Evolutionary conservation across 2,329 filamentous ascomycete species (phyloP).

Genomic region (Beauveria scarabaeidicola): DNA sequence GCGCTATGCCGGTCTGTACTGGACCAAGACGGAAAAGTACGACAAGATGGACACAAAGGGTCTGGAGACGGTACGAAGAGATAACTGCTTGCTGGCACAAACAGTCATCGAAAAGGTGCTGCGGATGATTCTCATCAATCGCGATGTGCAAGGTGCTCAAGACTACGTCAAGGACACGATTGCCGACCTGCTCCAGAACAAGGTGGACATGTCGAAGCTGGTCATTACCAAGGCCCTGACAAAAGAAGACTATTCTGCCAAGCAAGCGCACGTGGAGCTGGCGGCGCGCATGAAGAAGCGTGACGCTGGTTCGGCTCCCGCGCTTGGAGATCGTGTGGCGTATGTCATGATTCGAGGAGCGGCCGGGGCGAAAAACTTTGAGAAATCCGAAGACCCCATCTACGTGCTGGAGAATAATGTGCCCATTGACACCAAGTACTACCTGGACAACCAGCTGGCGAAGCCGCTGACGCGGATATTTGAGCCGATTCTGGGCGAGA

Average conservation of each 20-base stretch:
- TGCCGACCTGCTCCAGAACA: slow-evolving; percentile 90
- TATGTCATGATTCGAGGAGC: slow-evolving; percentile 97
- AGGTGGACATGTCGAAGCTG: slow-evolving; percentile 96
- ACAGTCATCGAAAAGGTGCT: slow-evolving; percentile 96
- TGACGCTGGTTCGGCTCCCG: slow-evolving; percentile 87
- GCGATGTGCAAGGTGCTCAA: slow-evolving; percentile 82
- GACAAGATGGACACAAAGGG: slow-evolving; percentile 99
- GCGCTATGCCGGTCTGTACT: slow-evolving; percentile 94
- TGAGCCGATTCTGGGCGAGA: slow-evolving; percentile 92
- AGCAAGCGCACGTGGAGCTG: slow-evolving; percentile 93
- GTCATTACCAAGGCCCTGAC: slow-evolving; percentile 97
- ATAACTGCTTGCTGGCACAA: slow-evolving; percentile 92
- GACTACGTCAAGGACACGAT: slow-evolving; percentile 98
- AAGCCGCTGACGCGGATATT: slow-evolving; percentile 94
- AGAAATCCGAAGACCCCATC: slow-evolving; percentile 93
- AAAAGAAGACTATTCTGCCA: slow-evolving; percentile 80
- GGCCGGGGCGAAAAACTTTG: slow-evolving; percentile 86
- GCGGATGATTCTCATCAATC: slow-evolving; percentile 90
- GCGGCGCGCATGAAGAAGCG: slow-evolving; percentile 96
- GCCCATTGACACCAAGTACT: slow-evolving; percentile 96
- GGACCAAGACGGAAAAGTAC: slow-evolving; percentile 88
- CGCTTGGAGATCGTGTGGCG: slow-evolving; percentile 87
- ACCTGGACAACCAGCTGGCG: slow-evolving; percentile 94
- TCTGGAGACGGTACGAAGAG: slow-evolving; percentile 94
- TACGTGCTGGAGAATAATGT: slow-evolving; percentile 96